Base-by-base conservation (phyloP, 192 early-diverging fungal species). In the Linnemannia elongata region DNA sequence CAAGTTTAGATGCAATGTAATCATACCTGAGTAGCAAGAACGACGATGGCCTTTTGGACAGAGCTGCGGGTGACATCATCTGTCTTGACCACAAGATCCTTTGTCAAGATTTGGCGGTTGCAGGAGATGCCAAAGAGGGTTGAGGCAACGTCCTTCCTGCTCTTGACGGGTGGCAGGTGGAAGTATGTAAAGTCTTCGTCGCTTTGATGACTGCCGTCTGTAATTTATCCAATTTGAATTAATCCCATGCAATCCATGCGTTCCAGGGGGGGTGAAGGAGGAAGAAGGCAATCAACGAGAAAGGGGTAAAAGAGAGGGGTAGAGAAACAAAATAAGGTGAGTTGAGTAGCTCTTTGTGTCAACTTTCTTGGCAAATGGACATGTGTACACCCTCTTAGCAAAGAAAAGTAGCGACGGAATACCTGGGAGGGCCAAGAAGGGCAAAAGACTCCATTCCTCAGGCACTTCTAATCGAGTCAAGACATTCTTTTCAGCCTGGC, bases 131-230 rank as follows among this genome's bases (percentile, higher is more conserved):
- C 96, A 88, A 96, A 96, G 10, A 96, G 73, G 0, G 96, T 96
- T 4, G 91, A 90, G 27, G 93, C 83, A 6, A 92, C 91, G 30
- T 89, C 86, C 22, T 80, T 72, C 93, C 96, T 95, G 69, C 82
- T 76, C 38, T 90, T 81, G 15, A 96, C 92, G 42, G 96, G 95
- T 36, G 96, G 95, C 2, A 96, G 89, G 83, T 96, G 96, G 77
- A 96, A 96, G 76, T 96, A 96, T 4, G 95, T 93, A 79, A 96
- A 96, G 74, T 96, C 95, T 83, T 96, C 95, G 42, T 95, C 95
- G 75, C 87, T 89, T 88, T 94, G 94, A 88, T 96, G 95, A 9
- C 94, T 94, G 47, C 95, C 95, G 80, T 96, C 91, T 92, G 57
- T 41, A 30, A 49, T 15, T 66, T 66, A 66, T 66, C 30, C 60